phyloP scores from a whole-genome alignment of 179 eudicot species.

The Silene coronaria region DNA sequence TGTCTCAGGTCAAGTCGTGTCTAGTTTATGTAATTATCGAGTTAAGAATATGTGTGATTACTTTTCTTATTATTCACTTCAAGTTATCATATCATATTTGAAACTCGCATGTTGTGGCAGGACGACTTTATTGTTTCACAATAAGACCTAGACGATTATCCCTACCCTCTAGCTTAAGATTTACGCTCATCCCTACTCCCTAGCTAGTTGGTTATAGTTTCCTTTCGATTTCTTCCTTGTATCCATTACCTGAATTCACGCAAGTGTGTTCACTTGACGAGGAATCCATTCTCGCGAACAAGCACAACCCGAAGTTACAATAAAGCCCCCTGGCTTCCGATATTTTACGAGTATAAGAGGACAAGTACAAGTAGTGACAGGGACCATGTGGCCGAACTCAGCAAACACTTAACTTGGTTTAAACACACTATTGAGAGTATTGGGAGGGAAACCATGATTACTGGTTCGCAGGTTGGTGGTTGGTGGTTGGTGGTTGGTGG shows the following conservation, averaged over 20 bases:
- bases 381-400: not conserved
- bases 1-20: too few relatives aligned
- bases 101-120: not conserved
- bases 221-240: conserved; percentile 20
- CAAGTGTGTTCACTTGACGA: conserved; percentile 21
- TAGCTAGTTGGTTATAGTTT: not conserved
- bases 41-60: too few relatives aligned
- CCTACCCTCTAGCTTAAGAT: not conserved
- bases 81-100: too few relatives aligned
- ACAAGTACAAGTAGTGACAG: not conserved
- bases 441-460: not conserved
- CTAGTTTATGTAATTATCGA: too few relatives aligned
- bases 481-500: too few relatives aligned
- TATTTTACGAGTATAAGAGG: not conserved
- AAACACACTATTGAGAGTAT: not conserved
- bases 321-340: not conserved
- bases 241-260: conserved; percentile 19
- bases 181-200: not conserved
- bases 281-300: conserved; percentile 2
- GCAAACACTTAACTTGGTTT: not conserved
- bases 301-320: not conserved
- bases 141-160: not conserved
- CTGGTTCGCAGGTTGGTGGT: not conserved
- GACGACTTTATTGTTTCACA: not conserved
- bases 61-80: too few relatives aligned